Base-by-base conservation (phyloP, 2,329 filamentous ascomycete genomes). In the Neonectria ditissima region DNA sequence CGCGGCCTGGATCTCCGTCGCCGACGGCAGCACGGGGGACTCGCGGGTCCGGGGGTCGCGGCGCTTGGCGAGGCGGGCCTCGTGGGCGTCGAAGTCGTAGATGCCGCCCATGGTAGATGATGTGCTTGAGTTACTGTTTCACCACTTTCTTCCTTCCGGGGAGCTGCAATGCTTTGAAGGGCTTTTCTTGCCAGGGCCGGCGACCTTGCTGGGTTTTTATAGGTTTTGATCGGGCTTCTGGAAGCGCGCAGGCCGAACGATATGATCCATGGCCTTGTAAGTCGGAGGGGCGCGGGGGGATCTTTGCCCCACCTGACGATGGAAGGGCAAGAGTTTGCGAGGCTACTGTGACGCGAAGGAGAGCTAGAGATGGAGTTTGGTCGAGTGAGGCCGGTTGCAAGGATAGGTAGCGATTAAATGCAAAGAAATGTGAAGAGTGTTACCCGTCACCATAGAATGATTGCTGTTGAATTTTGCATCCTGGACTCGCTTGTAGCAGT, bases 11-110 rank as follows among this genome's bases (percentile, higher is more conserved):
- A 86, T 72, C 48, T 76, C 70, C 2, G 64, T 48, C 4, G 63
- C 62, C 20, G 74, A 18, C 1, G 84, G 84, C 5, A 86, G 80
- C 3, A 81, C 82, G 34, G 22, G 28, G 20, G 24, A 28, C 20
- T 54, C 48, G n/a, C 5, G 44, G 24, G 6, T 41, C 11, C 16
- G 20, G 9, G 55, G 14, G 9, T 28, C 13, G 3, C 14, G 74
- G 72, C 9, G 74, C 68, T 41, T 69, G 56, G 52, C 61, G 45
- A 58, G 28, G 54, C 63, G n/a, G 32, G 10, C 13, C 61, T 54
- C 41, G 39, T 76, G 73, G n/a, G 69, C 56, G 26, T 72, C 44
- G 26, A 73, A 56, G 52, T 70, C 62, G 59, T 75, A 71, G 5
- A 78, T 60, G 30, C 73, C 64, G 26, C 59, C 64, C 75, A 77